A percentile compares a stretch with the other conserved stretches of the same genome.
phyloP scores from a whole-genome alignment of 805 yeast genomes.

The Saturnispora sanitii region DNA sequence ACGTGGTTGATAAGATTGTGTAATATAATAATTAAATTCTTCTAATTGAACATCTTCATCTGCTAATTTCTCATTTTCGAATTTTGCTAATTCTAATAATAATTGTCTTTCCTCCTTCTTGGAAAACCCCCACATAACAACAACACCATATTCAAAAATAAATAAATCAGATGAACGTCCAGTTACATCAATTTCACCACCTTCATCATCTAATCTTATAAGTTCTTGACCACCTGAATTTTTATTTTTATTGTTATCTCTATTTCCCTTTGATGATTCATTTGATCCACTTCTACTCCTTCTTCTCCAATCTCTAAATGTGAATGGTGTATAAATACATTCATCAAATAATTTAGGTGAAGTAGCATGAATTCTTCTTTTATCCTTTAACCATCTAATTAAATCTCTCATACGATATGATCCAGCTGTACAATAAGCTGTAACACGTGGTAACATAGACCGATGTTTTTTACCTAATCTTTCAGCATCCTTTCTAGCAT shows the following conservation, averaged over 20 bases:
- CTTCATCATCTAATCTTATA: conserved; percentile 80
- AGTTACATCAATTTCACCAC: conserved; percentile 87
- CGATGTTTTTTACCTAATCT: conserved; percentile 80
- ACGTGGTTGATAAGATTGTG: conserved; percentile 90
- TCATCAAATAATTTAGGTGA: conserved; percentile 88
- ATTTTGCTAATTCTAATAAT: conserved; percentile 74
- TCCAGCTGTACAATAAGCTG: conserved; percentile 94
- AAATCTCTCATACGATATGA: conserved; percentile 84
- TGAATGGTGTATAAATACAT: conserved; percentile 87
- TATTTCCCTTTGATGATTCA: conserved; percentile 1
- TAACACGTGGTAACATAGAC: conserved; percentile 80
- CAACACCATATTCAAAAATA: conserved; percentile 93
- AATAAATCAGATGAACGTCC: conserved; percentile 70
- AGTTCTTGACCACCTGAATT: conserved; percentile 23
- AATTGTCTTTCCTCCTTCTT: conserved; percentile 75
- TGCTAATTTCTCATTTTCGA: conserved; percentile 85
- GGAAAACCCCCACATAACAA: conserved; percentile 93
- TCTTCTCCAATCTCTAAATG: conserved; percentile 69
- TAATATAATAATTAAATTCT: conserved; percentile 90
- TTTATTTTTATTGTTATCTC: conserved; percentile 4
- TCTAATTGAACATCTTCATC: conserved; percentile 89
- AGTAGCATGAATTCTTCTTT: conserved; percentile 62
- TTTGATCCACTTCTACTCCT: conserved; percentile 11
- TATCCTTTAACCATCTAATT: conserved; percentile 73
- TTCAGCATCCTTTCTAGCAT: conserved; percentile 92